Percentiles rank a stretch among this genome's conserved stretches.
phyloP scores from a whole-genome alignment of 2,329 filamentous ascomycete species.

The Fusarium continuum region DNA sequence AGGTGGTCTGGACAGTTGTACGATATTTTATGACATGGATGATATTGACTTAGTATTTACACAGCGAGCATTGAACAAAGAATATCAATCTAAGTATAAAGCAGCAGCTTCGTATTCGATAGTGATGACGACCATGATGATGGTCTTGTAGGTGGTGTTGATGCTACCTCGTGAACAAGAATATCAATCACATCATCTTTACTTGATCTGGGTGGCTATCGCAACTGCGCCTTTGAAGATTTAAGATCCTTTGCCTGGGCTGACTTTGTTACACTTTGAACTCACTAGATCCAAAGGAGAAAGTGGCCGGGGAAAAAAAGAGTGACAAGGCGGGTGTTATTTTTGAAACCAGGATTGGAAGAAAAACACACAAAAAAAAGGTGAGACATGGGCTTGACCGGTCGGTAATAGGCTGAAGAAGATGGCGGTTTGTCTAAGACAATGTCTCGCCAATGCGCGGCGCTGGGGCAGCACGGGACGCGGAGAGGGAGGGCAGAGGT shows the following conservation, averaged over 20 bases:
- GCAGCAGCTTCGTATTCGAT: neutral
- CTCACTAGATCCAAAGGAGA: neutral
- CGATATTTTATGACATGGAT: slow-evolving; percentile 32
- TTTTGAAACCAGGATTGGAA: slow-evolving; percentile 13
- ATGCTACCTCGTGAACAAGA: slow-evolving; percentile 19
- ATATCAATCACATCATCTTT: slow-evolving; percentile 4
- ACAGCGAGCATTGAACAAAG: slow-evolving; percentile 27
- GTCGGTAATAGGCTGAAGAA: slow-evolving; percentile 7
- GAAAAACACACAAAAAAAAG: too few species aligned
- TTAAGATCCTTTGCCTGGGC: neutral
- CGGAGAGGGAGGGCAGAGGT: slow-evolving; percentile 5
- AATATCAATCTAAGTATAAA: slow-evolving; percentile 13
- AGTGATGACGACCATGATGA: neutral
- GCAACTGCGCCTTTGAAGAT: slow-evolving; percentile 11
- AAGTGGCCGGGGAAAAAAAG: neutral
- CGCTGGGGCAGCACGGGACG: slow-evolving; percentile 36
- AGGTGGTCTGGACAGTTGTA: slow-evolving; percentile 39
- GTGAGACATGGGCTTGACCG: slow-evolving; percentile 23
- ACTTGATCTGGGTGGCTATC: neutral
- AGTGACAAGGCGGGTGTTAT: slow-evolving; percentile 3
- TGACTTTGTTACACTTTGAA: slow-evolving; percentile 14
- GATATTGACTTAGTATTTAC: slow-evolving; percentile 20
- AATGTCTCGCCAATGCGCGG: slow-evolving; percentile 37
- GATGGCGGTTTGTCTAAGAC: slow-evolving; percentile 37
- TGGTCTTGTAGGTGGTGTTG: neutral